These are phyloP conservation scores for Lolium rigidum DNA, from an alignment of 176 grass and related monocot species.

Conservation along the genomic window DNA sequence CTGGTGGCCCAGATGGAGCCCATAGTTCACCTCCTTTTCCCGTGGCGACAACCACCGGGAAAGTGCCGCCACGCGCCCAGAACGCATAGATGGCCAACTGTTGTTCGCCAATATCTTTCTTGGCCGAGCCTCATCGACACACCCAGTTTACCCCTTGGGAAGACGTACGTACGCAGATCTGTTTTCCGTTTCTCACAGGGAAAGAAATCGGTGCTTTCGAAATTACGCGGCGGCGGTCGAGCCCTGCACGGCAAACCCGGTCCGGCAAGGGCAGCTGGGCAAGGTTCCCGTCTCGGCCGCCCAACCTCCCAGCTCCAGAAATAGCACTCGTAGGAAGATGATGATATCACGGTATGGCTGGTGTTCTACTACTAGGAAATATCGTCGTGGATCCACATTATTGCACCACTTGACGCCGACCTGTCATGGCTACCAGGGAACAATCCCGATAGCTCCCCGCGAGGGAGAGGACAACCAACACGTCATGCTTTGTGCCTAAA, in stretches of 20 bases:
- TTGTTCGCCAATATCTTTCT: too few species aligned
- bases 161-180: not conserved
- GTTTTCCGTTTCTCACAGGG: slow-evolving; percentile 16
- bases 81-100: too few species aligned
- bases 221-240: not conserved
- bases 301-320: not conserved
- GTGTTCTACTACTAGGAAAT: not conserved
- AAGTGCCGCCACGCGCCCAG: too few species aligned
- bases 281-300: not conserved
- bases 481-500: too few species aligned
- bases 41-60: too few species aligned
- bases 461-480: not conserved
- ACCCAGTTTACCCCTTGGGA: too few species aligned
- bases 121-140: too few species aligned
- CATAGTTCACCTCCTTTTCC: too few species aligned
- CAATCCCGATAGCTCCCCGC: not conserved
- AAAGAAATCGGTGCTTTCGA: not conserved
- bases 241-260: not conserved
- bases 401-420: not conserved
- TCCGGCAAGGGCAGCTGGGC: not conserved
- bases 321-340: not conserved
- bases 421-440: not conserved
- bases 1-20: too few species aligned
- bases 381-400: not conserved
- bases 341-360: not conserved